Evolutionary conservation across 352 stramenopile species (phyloP).

Genomic region (Globisporangium camurandrum): DNA sequence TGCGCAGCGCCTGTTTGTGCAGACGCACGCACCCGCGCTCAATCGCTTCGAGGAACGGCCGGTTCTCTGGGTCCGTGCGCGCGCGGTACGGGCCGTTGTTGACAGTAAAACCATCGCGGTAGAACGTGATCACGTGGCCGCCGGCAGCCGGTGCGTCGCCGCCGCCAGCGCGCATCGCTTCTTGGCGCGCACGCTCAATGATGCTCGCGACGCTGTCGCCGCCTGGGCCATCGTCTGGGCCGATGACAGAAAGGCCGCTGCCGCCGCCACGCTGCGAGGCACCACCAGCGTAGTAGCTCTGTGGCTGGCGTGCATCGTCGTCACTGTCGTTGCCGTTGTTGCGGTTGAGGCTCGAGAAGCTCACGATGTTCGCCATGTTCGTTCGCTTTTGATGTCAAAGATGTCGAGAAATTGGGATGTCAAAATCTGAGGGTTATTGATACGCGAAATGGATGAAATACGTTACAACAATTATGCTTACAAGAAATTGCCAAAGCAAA

Average conservation of each 20-base stretch:
- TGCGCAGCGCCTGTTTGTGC: no score
- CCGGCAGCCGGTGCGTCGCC: conserved; percentile 4
- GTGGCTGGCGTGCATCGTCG: conserved; percentile 35
- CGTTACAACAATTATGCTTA: neutral
- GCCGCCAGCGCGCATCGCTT: conserved; percentile 26
- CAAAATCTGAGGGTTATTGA: neutral
- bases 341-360: conserved; percentile 63
- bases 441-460: neutral
- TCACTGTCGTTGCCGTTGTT: conserved; percentile 21
- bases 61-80: conserved; percentile 61
- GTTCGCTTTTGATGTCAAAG: conserved; percentile 2
- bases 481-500: neutral
- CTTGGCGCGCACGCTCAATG: conserved; percentile 70
- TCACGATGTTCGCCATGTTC: conserved; percentile 76
- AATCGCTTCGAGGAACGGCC: conserved; percentile 74
- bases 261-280: conserved; percentile 59
- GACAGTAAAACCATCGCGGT: conserved; percentile 79
- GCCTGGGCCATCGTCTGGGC: conserved; percentile 26
- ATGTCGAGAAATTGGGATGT: no score
- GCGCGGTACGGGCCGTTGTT: conserved; percentile 71
- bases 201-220: conserved; percentile 62
- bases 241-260: conserved; percentile 70
- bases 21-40: conserved; percentile 42
- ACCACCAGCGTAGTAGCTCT: conserved; percentile 57
- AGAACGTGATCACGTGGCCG: conserved; percentile 79